Percentiles rank a stretch among this genome's conserved stretches.
Evolutionary conservation across 208 protist species (phyloP).

Genomic region (Naegleria fowleri): DNA sequence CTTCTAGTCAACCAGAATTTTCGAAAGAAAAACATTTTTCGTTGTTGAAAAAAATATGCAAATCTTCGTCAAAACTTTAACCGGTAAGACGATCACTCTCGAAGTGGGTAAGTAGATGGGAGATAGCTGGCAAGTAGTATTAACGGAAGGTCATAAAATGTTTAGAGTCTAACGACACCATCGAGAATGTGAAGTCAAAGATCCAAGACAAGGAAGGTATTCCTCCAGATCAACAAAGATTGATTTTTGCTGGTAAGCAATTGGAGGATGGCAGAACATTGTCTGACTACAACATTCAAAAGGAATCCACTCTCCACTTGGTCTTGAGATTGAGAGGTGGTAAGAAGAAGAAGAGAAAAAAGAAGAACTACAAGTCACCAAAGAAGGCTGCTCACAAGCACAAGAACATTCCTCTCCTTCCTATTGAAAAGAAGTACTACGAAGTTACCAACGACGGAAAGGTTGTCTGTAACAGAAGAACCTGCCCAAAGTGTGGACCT

Average conservation of each 20-base stretch:
- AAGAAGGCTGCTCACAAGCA: slow-evolving; percentile 80
- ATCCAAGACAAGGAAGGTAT: slow-evolving; percentile 88
- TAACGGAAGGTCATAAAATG: slow-evolving; percentile 82
- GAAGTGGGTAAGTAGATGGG: slow-evolving; percentile 89
- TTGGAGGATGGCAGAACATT: slow-evolving; percentile 63
- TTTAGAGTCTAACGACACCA: slow-evolving; percentile 79
- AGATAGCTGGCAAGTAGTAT: not conserved
- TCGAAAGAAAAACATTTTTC: too few relatives aligned
- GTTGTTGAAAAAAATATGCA: slow-evolving; percentile 53
- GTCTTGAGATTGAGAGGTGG: slow-evolving; percentile 81
- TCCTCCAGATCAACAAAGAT: slow-evolving; percentile 79
- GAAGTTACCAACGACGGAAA: slow-evolving; percentile 51
- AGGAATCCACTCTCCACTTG: slow-evolving; percentile 83
- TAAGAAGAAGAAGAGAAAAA: slow-evolving; percentile 81
- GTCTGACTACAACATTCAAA: slow-evolving; percentile 84
- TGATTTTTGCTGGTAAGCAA: slow-evolving; percentile 80
- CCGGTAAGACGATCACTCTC: slow-evolving; percentile 82
- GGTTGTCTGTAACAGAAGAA: slow-evolving; percentile 59
- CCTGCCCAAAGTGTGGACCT: slow-evolving; percentile 72
- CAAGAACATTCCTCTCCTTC: slow-evolving; percentile 81
- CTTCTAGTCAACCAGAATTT: too few relatives aligned
- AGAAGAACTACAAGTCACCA: slow-evolving; percentile 83
- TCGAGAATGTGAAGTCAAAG: slow-evolving; percentile 84
- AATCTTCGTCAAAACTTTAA: slow-evolving; percentile 87
- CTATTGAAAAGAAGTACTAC: slow-evolving; percentile 77